A percentile compares a stretch with the other conserved stretches of the same genome.
These are phyloP conservation scores for Wickerhamomyces sydowiorum DNA, from an alignment of 805 yeast species.

Conservation along the genomic window DNA sequence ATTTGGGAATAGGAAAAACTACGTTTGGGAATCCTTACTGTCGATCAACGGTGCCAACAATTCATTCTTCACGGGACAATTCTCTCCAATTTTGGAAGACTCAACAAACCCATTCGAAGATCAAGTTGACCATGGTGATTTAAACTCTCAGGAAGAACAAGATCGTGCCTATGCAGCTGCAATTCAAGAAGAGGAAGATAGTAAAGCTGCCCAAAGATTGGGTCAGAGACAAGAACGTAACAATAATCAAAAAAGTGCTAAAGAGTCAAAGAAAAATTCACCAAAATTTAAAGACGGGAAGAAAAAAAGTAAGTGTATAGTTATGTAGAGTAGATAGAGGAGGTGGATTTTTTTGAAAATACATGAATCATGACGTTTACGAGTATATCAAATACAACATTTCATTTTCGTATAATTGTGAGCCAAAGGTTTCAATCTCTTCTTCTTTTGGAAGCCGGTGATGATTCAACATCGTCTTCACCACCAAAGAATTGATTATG, in stretches of 20 bases:
- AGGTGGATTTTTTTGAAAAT: too few species aligned
- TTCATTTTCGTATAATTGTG: slow-evolving; percentile 1
- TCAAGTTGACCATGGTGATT: slow-evolving; percentile 9
- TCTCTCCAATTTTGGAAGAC: slow-evolving; percentile 34
- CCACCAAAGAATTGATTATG: slow-evolving; percentile 40
- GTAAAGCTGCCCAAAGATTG: slow-evolving; percentile 38
- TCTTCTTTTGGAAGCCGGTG: slow-evolving; percentile 31
- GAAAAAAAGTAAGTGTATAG: slow-evolving; percentile 1
- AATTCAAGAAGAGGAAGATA: slow-evolving; percentile 54
- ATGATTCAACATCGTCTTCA: slow-evolving; percentile 7
- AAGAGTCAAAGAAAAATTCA: background rate
- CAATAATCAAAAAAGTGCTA: background rate
- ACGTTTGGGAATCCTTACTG: slow-evolving; percentile 79
- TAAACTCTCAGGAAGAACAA: slow-evolving; percentile 21
- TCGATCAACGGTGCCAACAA: slow-evolving; percentile 68
- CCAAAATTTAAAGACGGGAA: slow-evolving; percentile 9
- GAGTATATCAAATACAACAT: too few species aligned
- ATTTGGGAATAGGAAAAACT: slow-evolving; percentile 36
- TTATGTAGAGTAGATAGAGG: background rate
- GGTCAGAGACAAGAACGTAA: slow-evolving; percentile 29
- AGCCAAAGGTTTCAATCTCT: slow-evolving; percentile 11
- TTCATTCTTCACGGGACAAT: slow-evolving; percentile 60
- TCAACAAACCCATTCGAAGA: slow-evolving; percentile 19
- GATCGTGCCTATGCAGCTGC: slow-evolving; percentile 39
- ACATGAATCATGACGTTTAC: background rate